Base-by-base conservation (phyloP, 2,329 filamentous ascomycete species). In the Penicillium sp. region DNA sequence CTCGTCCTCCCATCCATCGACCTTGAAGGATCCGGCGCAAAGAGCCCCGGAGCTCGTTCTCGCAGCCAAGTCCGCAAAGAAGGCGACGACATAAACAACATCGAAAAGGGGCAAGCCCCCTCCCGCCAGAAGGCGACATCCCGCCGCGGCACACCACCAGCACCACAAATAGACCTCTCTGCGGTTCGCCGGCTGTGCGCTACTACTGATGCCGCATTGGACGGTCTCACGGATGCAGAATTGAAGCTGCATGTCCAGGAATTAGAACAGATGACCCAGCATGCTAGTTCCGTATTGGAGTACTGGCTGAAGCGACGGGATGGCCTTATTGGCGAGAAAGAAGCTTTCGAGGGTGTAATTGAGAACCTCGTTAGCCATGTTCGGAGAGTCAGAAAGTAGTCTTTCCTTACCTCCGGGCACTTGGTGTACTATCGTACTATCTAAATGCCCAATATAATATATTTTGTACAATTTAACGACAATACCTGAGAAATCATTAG, bases 311-410 rank as follows among this genome's bases (percentile, higher is more conserved):
- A 90, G 77, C 80, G 86, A 64, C 87, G 89, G 49, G 92, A 96
- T 69, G 91, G 91, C 63, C 90, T 93, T 65, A 78, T 96, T 60
- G 90, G 90, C 38, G 93, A 97, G 69, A 87, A 94, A 63, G 93
- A 97, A 70, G 90, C 91, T 2, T 94, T 97, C 71, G 93, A 97
- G 70, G 91, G 91, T 0, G 93, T 97, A 14, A 97, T 97, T 80
- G 93, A 96, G 76, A 97, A 96, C 72, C 74, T 97, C 61, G 93
- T 97, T 40, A 94, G 91, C 72, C 91, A 96, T 76, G 91, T 91
- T 46, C 82, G 91, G 71, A 90, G 92, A 76, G 85, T 91, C 53
- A 83, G 91, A 69, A 94, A 92, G 75, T 90, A 77, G 76, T 61
- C 40, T 32, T 54, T 52, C 32, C 35, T 40, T 38, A 29, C 42